Evolutionary conservation across 352 stramenopile genomes (phyloP), one percentile per base, ranked within the genome.

Genomic region (Globisporangium lucens): DNA sequence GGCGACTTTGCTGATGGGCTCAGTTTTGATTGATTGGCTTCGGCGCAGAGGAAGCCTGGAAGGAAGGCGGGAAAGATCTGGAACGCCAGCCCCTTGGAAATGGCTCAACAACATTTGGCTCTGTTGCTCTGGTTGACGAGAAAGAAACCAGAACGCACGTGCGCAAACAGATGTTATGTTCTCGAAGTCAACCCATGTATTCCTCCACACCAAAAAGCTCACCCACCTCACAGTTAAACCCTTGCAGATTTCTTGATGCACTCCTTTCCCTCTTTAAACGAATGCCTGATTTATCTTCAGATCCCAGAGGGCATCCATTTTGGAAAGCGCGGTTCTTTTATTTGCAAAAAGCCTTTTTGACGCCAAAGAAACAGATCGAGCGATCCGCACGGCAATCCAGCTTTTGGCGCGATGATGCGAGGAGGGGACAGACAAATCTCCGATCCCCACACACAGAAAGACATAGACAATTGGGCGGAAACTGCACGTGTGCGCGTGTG

Each of bases 31-130:
- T 63, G 57, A 33, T 52, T 63, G 57, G 24, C 43, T 24, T 41
- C 22, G 33, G 30, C 9, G 27, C 15, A n/a, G 15, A 51, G 43
- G 17, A 51, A 51, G 43, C 43, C 41, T n/a, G 12, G 38, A 1
- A 46, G 20, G 36, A 13, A 46, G 43, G 43, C 4, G 20, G 55
- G 55, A 61, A 61, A 61, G 55, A 61, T 61, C 55, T 61, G 30
- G 55, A 60, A 43, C 9, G 55, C 30, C 36, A 43, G 4, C 4
- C 36, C 36, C 15, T 43, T 43, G 29, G 35, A 22, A 49, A 22
- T 49, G 41, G 6, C 41, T 49, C 41, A 22, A n/a, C 41, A 5
- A n/a, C 41, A 5, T 22, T 49, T 49, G 41, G 41, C 41, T 49
- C 41, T 6, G 17, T 24, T 24, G 24, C 24, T 24, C 24, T 24